phyloP scores from a whole-genome alignment of 179 eudicot species.

The Beta lomatogona region DNA sequence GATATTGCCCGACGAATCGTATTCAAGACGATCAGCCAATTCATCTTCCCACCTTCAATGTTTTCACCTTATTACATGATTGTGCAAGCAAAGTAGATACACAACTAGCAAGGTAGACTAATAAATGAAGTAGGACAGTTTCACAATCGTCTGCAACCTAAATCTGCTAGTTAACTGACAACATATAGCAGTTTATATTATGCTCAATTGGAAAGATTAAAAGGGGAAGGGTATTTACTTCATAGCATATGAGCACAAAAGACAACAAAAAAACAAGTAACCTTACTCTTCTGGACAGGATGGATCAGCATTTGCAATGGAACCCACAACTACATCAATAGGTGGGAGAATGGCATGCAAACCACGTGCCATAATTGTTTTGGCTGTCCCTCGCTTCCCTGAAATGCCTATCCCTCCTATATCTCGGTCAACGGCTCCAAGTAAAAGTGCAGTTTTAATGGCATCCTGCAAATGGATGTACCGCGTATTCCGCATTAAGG shows the following conservation, averaged over 20 bases:
- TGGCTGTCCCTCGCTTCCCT: slow-evolving; percentile 97
- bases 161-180: background rate
- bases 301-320: slow-evolving; percentile 94
- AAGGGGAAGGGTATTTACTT: background rate
- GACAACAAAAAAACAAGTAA: slow-evolving; percentile 30
- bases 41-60: slow-evolving; percentile 92
- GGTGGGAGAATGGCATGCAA: slow-evolving; percentile 99
- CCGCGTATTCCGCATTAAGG: background rate
- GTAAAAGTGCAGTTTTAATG: slow-evolving; percentile 88
- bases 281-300: slow-evolving; percentile 88
- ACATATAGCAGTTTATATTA: background rate
- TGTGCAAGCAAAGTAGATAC: slow-evolving; percentile 7
- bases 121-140: slow-evolving; percentile 1
- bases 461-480: slow-evolving; percentile 67
- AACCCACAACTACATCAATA: slow-evolving; percentile 87
- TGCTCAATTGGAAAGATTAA: background rate
- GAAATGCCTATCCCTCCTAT: slow-evolving; percentile 95
- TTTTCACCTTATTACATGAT: slow-evolving; percentile 8
- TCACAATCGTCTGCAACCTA: background rate
- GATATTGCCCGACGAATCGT: slow-evolving; percentile 69
- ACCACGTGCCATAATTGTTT: slow-evolving; percentile 98
- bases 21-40: slow-evolving; percentile 55
- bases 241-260: background rate
- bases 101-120: background rate
- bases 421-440: slow-evolving; percentile 96